Evolutionary conservation across 2,329 filamentous ascomycete species (phyloP), one percentile per base, ranked within the genome.

Genomic region (Knufia fluminis): DNA sequence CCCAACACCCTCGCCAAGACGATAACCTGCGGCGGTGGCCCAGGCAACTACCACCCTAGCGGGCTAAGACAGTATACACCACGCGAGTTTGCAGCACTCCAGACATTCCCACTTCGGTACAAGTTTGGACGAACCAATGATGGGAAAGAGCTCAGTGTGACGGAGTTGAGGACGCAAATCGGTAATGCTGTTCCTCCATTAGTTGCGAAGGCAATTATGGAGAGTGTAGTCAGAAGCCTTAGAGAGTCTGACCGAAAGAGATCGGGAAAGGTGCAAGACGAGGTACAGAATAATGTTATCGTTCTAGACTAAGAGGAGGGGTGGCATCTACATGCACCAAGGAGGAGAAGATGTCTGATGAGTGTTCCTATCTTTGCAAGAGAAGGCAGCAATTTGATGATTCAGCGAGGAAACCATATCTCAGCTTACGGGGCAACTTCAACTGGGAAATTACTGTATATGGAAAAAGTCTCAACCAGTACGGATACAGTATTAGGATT

Each of bases 141-240:
- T 17, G 66, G 66, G 0, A 58, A 42, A 0, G n/a, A n/a, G 1
- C 68, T 63, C 0, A 62, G 64, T 12, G 66, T 78, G 14, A 76
- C 26, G 2, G 42, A 49, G 22, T 61, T 64, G 0, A 59, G 76
- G 56, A 75, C 71, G 54, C 85, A 89, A 61, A 85, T 91, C 54
- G 86, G 86, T 0, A 91, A 92, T 59, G 86, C 86, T 0, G 87
- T 91, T 14, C 84, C 87, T 0, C 79, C 85, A 6, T 50, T 61
- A 14, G 54, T 75, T 7, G 68, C 68, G 0, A 61, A 64, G 46
- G 65, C 63, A 4, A 44, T 75, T 3, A 68, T 69, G 46, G 49
- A 51, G 26, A 62, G 66, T 42, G 61, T 73, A 3, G 60, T 64
- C 19, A 62, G 61, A 42, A 61, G 64, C 1, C 47, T 75, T 50